These are phyloP conservation scores for Hypoxylon fuscum DNA, from an alignment of 495 filamentous ascomycete species.

Conservation along the genomic window DNA sequence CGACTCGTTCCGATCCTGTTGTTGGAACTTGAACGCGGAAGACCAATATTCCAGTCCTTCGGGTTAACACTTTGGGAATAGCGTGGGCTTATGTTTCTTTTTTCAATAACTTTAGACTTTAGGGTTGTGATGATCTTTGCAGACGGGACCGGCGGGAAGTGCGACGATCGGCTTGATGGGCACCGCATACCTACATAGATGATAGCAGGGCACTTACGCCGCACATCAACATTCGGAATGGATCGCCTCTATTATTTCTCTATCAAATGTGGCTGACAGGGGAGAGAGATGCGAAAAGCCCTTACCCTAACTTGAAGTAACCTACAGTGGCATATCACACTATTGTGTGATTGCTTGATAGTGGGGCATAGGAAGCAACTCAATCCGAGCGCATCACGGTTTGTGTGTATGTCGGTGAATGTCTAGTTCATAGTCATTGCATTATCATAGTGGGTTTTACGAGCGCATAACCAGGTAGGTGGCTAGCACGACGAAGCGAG, in stretches of 20 bases:
- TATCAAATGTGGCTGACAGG: slow-evolving; percentile 14
- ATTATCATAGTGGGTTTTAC: slow-evolving; percentile 17
- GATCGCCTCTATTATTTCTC: slow-evolving; percentile 12
- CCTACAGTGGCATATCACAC: slow-evolving; percentile 23
- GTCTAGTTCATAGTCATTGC: slow-evolving; percentile 6
- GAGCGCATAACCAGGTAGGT: slow-evolving; percentile 12
- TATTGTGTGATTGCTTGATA: slow-evolving; percentile 25
- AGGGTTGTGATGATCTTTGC: slow-evolving; percentile 37
- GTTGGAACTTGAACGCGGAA: slow-evolving; percentile 1
- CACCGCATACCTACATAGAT: background rate
- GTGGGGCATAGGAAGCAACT: slow-evolving; percentile 18
- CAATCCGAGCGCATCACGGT: slow-evolving; percentile 10
- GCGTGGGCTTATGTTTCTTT: no score
- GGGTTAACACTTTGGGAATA: slow-evolving; percentile 25
- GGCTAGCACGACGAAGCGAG: slow-evolving; percentile 12
- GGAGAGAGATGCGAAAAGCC: slow-evolving; percentile 19
- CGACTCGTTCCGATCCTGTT: background rate
- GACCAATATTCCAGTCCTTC: slow-evolving; percentile 10
- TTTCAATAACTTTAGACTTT: slow-evolving; percentile 22
- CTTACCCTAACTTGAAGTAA: slow-evolving; percentile 35
- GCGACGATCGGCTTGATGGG: slow-evolving; percentile 25
- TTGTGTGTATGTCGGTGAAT: slow-evolving; percentile 16
- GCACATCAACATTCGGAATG: slow-evolving; percentile 18
- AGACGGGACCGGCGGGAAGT: slow-evolving; percentile 34
- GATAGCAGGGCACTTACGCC: background rate